Percentiles rank a stretch among this genome's conserved stretches.
These are phyloP conservation scores for Cryptosporidium tyzzeri DNA, from an alignment of 169 alveolate genomes.

Conservation along the genomic window DNA sequence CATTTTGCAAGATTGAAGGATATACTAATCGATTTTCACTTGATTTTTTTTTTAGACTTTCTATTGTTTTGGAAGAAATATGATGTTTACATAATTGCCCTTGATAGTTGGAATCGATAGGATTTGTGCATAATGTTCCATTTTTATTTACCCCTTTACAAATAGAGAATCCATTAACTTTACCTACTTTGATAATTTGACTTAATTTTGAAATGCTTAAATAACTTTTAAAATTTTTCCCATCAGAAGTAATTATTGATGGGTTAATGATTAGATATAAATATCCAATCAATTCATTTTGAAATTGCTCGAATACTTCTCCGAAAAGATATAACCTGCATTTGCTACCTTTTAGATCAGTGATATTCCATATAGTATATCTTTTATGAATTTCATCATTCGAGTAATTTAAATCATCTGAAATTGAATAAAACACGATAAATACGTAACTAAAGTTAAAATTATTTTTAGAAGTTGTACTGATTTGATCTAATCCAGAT, in stretches of 20 bases:
- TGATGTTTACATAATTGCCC: constrained; percentile 33
- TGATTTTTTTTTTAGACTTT: not conserved
- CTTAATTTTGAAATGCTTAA: constrained; percentile 20
- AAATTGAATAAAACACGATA: constrained; percentile 23
- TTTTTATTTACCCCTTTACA: constrained; percentile 33
- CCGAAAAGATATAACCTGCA: constrained; percentile 42
- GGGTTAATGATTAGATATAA: constrained; percentile 47
- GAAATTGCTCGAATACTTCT: constrained; percentile 1
- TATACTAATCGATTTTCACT: not conserved
- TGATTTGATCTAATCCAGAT: not conserved
- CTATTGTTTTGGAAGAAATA: not conserved
- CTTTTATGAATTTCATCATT: not conserved
- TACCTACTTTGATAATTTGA: constrained; percentile 43
- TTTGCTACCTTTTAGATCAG: constrained; percentile 37
- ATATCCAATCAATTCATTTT: constrained; percentile 21
- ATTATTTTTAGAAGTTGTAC: not conserved
- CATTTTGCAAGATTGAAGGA: not conserved
- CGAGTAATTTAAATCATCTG: not conserved
- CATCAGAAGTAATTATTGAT: not conserved
- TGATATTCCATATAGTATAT: constrained; percentile 23
- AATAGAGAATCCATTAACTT: constrained; percentile 49
- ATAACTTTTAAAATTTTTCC: not conserved
- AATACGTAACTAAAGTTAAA: not conserved
- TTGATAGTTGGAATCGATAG: constrained; percentile 5
- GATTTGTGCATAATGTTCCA: constrained; percentile 57